Conservation (phyloP, 768 basidiomycete genomes). For the Boletus reticulatus region DNA sequence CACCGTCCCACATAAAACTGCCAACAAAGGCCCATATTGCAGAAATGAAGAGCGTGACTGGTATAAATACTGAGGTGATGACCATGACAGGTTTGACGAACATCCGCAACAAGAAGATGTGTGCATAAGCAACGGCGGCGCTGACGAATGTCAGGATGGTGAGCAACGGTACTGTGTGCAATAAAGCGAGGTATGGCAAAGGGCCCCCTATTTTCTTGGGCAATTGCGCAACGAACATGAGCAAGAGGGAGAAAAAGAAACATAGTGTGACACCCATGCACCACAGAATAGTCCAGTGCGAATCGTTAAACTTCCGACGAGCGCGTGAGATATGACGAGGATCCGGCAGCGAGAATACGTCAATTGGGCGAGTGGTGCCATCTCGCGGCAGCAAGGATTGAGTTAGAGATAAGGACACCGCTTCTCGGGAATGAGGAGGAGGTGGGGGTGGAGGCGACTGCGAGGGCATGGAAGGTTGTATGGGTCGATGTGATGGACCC, state of each 20-base stretch:
- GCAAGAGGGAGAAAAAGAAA: constrained; percentile 59
- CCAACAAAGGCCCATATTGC: constrained; percentile 81
- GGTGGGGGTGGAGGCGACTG: constrained; percentile 39
- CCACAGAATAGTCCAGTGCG: constrained; percentile 69
- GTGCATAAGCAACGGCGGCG: constrained; percentile 67
- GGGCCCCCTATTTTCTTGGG: constrained; percentile 31
- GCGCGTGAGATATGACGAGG: constrained; percentile 62
- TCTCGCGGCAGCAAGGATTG: constrained; percentile 78
- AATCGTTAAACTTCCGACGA: constrained; percentile 73
- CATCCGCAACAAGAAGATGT: constrained; percentile 72
- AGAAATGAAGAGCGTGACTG: constrained; percentile 69
- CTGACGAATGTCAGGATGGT: constrained; percentile 70
- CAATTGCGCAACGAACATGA: constrained; percentile 57
- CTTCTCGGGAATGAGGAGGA: constrained; percentile 42
- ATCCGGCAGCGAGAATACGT: constrained; percentile 77
- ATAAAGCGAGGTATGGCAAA: constrained; percentile 63
- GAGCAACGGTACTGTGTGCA: constrained; percentile 77
- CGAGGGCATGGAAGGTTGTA: constrained; percentile 32
- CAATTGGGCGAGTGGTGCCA: constrained; percentile 57
- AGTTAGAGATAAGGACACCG: constrained; percentile 67
- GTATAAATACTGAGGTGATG: constrained; percentile 72
- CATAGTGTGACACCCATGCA: constrained; percentile 56
- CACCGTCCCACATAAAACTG: constrained; percentile 63
- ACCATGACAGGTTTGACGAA: constrained; percentile 86
- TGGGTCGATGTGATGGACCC: constrained; percentile 27